Base-by-base conservation (phyloP, 2,329 filamentous ascomycete species). In the Diaporthe eres region DNA sequence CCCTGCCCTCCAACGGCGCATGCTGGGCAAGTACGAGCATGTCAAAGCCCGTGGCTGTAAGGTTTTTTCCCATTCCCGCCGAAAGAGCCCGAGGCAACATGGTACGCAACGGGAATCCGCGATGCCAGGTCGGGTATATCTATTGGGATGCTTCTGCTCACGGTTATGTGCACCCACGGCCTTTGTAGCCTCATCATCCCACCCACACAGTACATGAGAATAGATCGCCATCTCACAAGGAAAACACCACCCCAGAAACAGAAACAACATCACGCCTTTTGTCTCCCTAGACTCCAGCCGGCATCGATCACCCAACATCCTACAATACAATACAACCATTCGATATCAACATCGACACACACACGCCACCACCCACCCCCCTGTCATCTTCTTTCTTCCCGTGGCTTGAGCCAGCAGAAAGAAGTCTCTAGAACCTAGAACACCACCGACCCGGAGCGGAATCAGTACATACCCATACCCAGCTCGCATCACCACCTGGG, bases 61-160 rank as follows among this genome's bases (percentile, higher is more conserved):
- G 28, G 2, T 19, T 65, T 55, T 22, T 31, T 34, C 42, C 47
- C 55, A 58, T 42, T 42, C 28, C 72, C 73, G 75, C 73, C 75
- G 73, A 73, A n/a, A 68, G 55, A 39, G 58, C 74, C 75, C 73
- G 75, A 75, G 70, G 49, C 47, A 58, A 31, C 28, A 51, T 72
- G 61, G 31, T 42, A 71, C 57, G 37, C 61, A 49, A 73, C 44
- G 55, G 72, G 25, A 58, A 47, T 42, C 49, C 39, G 34, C 53
- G 61, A 75, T 47, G 47, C 51, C 53, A 73, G 67, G 63, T 74
- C 58, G 71, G 71, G 53, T 76, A 76, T 77, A 77, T 77, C 60
- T 77, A 77, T 77, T 77, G 70, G 44, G 68, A 61, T 65, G 73
- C 58, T 67, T 75, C 75, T 77, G 75, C 75, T 65, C 70, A 57